Evolutionary conservation across 163 green algal species (phyloP), one percentile per base, ranked within the genome.

Genomic region (Scenedesmus sp.): DNA sequence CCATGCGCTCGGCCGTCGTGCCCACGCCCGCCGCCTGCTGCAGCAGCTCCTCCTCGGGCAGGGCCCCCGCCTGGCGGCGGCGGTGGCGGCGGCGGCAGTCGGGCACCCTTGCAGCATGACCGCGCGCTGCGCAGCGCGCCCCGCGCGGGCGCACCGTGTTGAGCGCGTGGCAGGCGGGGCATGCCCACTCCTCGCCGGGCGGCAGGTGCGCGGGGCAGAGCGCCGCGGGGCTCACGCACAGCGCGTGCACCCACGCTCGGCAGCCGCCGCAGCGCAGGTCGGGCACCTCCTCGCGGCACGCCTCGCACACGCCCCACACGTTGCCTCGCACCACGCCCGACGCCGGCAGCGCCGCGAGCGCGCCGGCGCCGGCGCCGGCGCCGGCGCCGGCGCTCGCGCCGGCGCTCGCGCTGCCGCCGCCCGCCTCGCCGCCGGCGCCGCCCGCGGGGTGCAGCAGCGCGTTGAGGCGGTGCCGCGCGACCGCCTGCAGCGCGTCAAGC

Each of bases 141-240:
- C n/a, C 42, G 58, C n/a, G 11, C 7, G 67, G 39, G 69, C 84
- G 60, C 65, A 85, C 69, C 51, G 62, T 62, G 62, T 87, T 85
- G 33, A 70, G 36, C 2, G 77, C 44, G 2, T 65, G 70, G 63
- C 89, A 92, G 56, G 33, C 65, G 13, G 79, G 75, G 79, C 88
- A 93, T n/a, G 24, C 34, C 89, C 89, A 93, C 9, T 5, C 28
- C 4, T 58, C 20, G 15, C 77, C 48, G 0, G 62, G 48, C 2
- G 75, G 80, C 60, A 89, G 60, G 58, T 87, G 64, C 0, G 60
- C 70, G 0, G 53, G 56, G 24, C 60, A 79, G 17, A 92, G 69
- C 1, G 67, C 85, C 13, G 87, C 79, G 4, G 80, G 77, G 11
- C 51, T 60, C 53, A 92, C 82, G 81, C 89, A 92, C 36, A 92